Base-by-base conservation (phyloP, 768 basidiomycete species). In the Suillus bovinus region DNA sequence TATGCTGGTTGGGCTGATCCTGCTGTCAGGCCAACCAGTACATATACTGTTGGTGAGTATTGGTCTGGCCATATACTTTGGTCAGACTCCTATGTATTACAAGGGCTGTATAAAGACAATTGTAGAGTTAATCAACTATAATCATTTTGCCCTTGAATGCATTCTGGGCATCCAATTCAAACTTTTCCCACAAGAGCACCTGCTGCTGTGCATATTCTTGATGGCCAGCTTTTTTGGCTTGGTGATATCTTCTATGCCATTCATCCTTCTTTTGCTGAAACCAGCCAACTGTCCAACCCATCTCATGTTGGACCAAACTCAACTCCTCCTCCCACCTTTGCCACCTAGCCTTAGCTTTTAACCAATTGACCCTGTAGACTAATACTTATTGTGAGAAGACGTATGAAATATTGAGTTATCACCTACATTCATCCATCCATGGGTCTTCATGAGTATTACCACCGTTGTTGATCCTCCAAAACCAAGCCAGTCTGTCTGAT, bases 241-340 rank as follows among this genome's bases (percentile, higher is more conserved):
- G 36, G 0, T 5, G n/a, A 5, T n/a, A 33, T 42, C 39, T 62
- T 36, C 59, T 66, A 5, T 41, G 8, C 60, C 29, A 38, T 27
- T 39, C n/a, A 14, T 39, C 10, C 50, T 31, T 29, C 49, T 39
- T 20, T 2, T 36, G 16, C 14, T 8, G 2, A 36, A 67, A 69
- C 42, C 61, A 70, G 29, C 52, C 11, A 13, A 61, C 24, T 0
- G 67, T 63, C 69, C 67, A 70, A 5, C 59, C 8, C 67, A 70
- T 68, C 47, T 70, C 63, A 61, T 68, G 52, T 57, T 31, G 41
- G 6, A 68, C 46, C 34, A 66, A 29, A 17, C 42, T 57, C 17
- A 66, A 14, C 49, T 70, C 69, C 42, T 70, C 67, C 16, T 58
- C 36, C 69, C 69, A 71, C 54, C 65, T n/a, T 24, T 68, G 46